Base-by-base conservation (phyloP, 306 rosid genomes). In the Begonia loranthoides region DNA sequence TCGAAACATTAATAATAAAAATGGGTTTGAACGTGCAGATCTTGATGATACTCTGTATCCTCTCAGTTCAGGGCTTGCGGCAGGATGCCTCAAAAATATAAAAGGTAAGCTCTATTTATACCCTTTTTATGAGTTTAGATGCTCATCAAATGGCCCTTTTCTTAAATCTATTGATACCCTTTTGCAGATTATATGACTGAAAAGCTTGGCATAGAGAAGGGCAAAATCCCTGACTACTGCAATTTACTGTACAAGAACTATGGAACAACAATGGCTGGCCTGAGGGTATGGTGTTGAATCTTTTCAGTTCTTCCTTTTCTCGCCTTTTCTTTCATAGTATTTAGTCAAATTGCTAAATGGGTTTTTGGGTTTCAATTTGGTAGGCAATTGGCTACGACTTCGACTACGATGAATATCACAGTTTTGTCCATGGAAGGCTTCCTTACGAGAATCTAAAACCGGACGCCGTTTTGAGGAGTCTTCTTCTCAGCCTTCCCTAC, bases 181-280 rank as follows among this genome's bases (percentile, higher is more conserved):
- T 65, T n/a, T 63, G 58, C 55, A 89, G 97, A 73, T 41, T 89
- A 82, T 15, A 82, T 85, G 95, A 78, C 82, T 46, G 90, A 85
- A 65, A 78, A 79, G 79, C 87, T 89, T 65, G 87, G 87, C 66
- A 82, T 84, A 67, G 95, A 85, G 9, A 61, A 41, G 76, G 68
- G 75, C 68, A 78, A 73, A 65, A 76, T 86, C 61, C 44, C 52
- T 53, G 79, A 74, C 13, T 59, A 82, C 71, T 71, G 94, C 59
- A 74, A 73, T 62, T 80, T 73, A 4, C 85, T 85, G 19, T 85
- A 90, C 77, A 85, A 73, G 71, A 78, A 85, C 50, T 90, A 82
- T 60, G 97, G 97, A 60, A 90, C 97, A 36, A 85, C 95, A 54
- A 90, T 86, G 95, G 92, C 99, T 68, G 95, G 99, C 52, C 79